phyloP scores from a whole-genome alignment of 768 basidiomycete species.

The Gloeophyllum trabeum region DNA sequence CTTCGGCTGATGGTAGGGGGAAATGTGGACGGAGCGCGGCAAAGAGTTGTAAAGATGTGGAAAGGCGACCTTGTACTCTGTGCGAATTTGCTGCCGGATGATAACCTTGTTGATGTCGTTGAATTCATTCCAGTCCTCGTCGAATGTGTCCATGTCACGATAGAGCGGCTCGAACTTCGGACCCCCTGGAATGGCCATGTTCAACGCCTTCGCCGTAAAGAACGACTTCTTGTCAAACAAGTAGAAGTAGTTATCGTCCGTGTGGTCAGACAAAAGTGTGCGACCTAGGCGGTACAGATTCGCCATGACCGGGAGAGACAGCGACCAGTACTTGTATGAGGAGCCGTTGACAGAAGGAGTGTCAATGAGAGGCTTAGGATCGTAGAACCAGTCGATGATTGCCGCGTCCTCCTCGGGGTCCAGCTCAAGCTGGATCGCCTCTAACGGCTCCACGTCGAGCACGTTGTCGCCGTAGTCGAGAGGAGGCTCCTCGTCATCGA shows the following conservation, averaged over 20 bases:
- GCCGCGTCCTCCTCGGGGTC: constrained; percentile 87
- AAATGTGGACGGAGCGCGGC: constrained; percentile 87
- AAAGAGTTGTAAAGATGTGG: constrained; percentile 98
- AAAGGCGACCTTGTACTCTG: constrained; percentile 99
- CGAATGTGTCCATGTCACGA: constrained; percentile 93
- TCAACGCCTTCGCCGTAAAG: constrained; percentile 96
- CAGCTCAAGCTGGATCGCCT: constrained; percentile 94
- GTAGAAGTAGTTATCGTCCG: constrained; percentile 85
- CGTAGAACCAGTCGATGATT: constrained; percentile 97
- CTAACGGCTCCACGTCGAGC: constrained; percentile 93
- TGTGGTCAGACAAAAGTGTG: constrained; percentile 86
- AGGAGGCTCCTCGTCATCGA: constrained; percentile 98
- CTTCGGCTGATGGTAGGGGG: constrained; percentile 88
- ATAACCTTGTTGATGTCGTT: constrained; percentile 99
- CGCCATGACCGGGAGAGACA: constrained; percentile 91
- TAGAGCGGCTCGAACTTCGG: constrained; percentile 98
- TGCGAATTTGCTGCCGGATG: constrained; percentile 96
- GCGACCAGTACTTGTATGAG: constrained; percentile 88
- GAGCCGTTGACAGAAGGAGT: constrained; percentile 85
- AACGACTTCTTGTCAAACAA: constrained; percentile 97
- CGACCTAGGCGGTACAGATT: constrained; percentile 93
- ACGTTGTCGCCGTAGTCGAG: constrained; percentile 99
- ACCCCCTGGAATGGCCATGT: constrained; percentile 95
- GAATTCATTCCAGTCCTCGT: constrained; percentile 99
- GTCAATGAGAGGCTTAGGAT: constrained; percentile 88